Base-by-base conservation (phyloP, 2,329 filamentous ascomycete species). In the Penicillium oxalicum region DNA sequence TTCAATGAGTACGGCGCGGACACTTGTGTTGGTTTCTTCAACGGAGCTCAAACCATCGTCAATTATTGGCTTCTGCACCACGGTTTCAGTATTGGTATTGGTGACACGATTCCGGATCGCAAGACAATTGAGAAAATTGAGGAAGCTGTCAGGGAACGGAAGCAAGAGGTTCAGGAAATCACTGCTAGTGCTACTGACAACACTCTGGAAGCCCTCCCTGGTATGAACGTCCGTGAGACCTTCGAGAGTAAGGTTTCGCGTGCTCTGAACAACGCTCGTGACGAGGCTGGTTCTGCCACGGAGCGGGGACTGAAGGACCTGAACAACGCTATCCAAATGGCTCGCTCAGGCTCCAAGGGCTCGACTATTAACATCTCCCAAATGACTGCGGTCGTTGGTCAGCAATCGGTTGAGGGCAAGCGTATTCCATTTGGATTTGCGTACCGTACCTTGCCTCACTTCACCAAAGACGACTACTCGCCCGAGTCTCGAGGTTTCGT, bases 381-480 rank as follows among this genome's bases (percentile, higher is more conserved):
- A 72, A 98, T 99, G 93, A 94, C 91, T 54, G 93, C 93, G 26
- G 81, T 97, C 56, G 94, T 99, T 51, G 93, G 94, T 57, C 93
- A 98, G 69, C 94, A 98, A 69, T 95, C 94, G 56, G 90, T 98
- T 7, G 93, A 98, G 74, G 94, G 93, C 63, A 95, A 95, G 74
- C 93, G 93, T 77, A 95, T 98, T 75, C 93, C 93, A 1, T 98
- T 96, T 65, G 93, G 94, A 24, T 98, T 98, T 82, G 96, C 97
- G 69, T 97, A 98, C 69, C 85, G 93, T 45, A 95, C 93, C 0
- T 75, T 98, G 50, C 93, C 93, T 3, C 93, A 98, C 71, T 98
- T 98, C 72, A 95, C 93, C 57, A 98, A 98, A 76, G 94, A 98
- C 62, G 94, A 98, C 69, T 98, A 97, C 70, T 97, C 91, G 18